These are phyloP conservation scores for Curvularia sp. DNA, from an alignment of 2,329 filamentous ascomycete species.

Conservation along the genomic window DNA sequence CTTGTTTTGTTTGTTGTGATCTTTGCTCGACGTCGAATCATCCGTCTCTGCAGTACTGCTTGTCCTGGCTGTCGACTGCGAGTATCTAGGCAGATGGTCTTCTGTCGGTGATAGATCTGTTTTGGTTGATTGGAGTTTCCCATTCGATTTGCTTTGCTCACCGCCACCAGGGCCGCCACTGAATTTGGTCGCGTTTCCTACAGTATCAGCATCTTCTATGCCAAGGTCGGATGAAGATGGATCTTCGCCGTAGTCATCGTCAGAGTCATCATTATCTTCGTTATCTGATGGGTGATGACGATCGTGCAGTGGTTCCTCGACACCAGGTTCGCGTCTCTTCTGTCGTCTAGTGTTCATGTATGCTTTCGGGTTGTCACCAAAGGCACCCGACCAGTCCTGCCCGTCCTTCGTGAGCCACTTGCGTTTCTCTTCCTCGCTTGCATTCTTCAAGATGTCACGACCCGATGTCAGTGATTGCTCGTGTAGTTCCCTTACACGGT, in stretches of 20 bases:
- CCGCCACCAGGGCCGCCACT: slow-evolving; percentile 27
- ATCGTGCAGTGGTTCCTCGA: slow-evolving; percentile 60
- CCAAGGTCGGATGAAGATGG: slow-evolving; percentile 61
- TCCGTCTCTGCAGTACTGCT: slow-evolving; percentile 30
- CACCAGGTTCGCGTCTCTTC: slow-evolving; percentile 64
- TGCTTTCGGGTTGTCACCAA: slow-evolving; percentile 75
- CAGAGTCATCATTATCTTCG: slow-evolving; percentile 50
- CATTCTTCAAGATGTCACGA: slow-evolving; percentile 78
- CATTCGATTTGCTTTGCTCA: slow-evolving; percentile 24
- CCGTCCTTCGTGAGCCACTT: slow-evolving; percentile 82
- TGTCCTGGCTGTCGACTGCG: slow-evolving; percentile 39
- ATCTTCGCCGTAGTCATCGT: slow-evolving; percentile 47
- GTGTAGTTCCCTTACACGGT: slow-evolving; percentile 75
- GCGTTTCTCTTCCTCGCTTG: slow-evolving; percentile 72
- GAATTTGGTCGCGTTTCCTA: slow-evolving; percentile 33
- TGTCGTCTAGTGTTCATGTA: slow-evolving; percentile 62
- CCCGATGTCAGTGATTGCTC: slow-evolving; percentile 80
- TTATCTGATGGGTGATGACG: slow-evolving; percentile 57
- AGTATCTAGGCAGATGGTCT: slow-evolving; percentile 29
- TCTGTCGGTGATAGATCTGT: slow-evolving; percentile 40
- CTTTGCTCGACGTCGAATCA: slow-evolving; percentile 53
- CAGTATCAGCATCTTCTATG: slow-evolving; percentile 61
- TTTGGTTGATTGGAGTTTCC: slow-evolving; percentile 32
- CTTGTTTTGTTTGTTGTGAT: slow-evolving; percentile 71
- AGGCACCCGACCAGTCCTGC: slow-evolving; percentile 85